Evolutionary conservation across 352 stramenopile species (phyloP).

Genomic region (Pythium brassicae): DNA sequence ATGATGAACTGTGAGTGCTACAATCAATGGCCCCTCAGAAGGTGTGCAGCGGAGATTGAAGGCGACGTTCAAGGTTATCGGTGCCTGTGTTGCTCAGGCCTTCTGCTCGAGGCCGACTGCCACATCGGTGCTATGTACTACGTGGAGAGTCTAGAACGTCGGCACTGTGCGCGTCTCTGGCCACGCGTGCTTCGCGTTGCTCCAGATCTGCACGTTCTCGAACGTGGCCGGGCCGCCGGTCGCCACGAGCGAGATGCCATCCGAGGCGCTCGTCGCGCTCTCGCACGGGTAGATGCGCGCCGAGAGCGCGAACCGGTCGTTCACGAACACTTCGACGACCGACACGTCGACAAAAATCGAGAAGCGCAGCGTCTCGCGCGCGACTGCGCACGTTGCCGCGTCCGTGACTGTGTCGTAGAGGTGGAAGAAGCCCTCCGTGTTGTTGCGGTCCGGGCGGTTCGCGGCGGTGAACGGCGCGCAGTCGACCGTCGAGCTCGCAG

Average conservation of each 20-base stretch:
- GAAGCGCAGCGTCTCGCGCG: conserved; percentile 47
- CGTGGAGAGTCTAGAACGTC: conserved; percentile 17
- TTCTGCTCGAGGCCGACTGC: no score
- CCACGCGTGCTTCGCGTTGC: conserved; percentile 59
- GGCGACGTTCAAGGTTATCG: no score
- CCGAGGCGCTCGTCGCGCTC: conserved; percentile 29
- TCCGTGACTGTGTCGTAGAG: conserved; percentile 44
- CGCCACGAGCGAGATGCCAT: conserved; percentile 49
- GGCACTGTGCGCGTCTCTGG: conserved; percentile 31
- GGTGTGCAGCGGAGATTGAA: no score
- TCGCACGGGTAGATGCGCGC: conserved; percentile 64
- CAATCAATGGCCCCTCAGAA: no score
- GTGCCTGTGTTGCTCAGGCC: no score
- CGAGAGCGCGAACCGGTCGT: conserved; percentile 60
- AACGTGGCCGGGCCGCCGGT: conserved; percentile 38
- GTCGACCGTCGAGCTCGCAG: conserved; percentile 36
- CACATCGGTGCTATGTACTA: not conserved
- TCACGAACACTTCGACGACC: conserved; percentile 69
- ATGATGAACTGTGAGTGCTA: no score
- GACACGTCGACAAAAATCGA: conserved; percentile 68
- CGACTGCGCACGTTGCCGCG: conserved; percentile 26
- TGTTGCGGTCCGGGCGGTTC: conserved; percentile 26
- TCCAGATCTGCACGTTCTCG: conserved; percentile 62
- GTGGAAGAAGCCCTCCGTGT: conserved; percentile 50
- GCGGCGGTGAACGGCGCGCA: conserved; percentile 42